A percentile compares a stretch with the other conserved stretches of the same genome.
Conservation (phyloP, 352 stramenopile genomes). For the Phytophthora hybrid region DNA sequence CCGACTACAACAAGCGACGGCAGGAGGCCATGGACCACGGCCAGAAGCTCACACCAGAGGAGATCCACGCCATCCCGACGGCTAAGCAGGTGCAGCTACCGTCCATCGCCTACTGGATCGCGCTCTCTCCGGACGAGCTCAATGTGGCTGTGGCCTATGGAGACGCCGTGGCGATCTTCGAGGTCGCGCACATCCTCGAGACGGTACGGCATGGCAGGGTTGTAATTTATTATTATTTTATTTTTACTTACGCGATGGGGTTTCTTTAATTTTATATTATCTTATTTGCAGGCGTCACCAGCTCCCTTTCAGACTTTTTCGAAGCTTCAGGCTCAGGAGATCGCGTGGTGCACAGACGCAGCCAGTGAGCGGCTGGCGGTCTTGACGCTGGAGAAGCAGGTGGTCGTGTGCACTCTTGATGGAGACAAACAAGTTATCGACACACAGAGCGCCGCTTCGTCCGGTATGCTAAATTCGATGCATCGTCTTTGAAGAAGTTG, state of each 20-base stretch:
- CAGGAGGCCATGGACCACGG: conserved; percentile 65
- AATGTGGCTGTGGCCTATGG: conserved; percentile 63
- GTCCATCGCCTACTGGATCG: conserved; percentile 56
- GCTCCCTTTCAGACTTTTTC: conserved; percentile 49
- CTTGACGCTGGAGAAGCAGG: conserved; percentile 51
- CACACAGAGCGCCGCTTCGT: conserved; percentile 31
- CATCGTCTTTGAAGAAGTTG: neutral
- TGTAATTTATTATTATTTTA: neutral
- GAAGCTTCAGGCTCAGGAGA: conserved; percentile 53
- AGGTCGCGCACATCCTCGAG: conserved; percentile 62
- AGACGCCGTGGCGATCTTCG: conserved; percentile 56
- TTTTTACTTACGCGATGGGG: neutral
- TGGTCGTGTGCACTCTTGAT: conserved; percentile 50
- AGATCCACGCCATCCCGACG: conserved; percentile 48
- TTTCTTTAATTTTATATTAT: conserved; percentile 9
- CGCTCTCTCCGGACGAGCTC: conserved; percentile 62
- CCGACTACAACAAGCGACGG: conserved; percentile 55
- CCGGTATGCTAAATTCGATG: conserved; percentile 19
- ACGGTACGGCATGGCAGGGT: conserved; percentile 41
- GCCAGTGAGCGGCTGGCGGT: conserved; percentile 42
- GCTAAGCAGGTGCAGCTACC: conserved; percentile 49
- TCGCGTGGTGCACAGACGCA: conserved; percentile 53
- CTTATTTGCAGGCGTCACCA: conserved; percentile 32
- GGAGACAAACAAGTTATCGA: conserved; percentile 34
- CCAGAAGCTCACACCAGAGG: conserved; percentile 58